These are phyloP conservation scores for Excoecaria cochinchinensis DNA, from an alignment of 345 rosid genomes.

Conservation along the genomic window DNA sequence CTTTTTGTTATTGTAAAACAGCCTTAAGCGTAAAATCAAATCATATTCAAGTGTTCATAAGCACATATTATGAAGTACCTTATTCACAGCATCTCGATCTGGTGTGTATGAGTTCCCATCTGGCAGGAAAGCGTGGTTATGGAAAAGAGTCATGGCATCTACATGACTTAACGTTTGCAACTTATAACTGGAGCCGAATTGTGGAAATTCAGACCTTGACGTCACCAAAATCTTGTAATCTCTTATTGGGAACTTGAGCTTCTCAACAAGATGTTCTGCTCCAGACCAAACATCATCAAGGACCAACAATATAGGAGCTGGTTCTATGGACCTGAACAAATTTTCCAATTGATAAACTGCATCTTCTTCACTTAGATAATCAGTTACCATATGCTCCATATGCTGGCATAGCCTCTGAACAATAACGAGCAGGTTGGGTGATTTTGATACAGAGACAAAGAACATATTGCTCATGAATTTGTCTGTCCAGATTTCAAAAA, in stretches of 20 bases:
- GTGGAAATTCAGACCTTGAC: constrained; percentile 26
- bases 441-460: constrained; percentile 26
- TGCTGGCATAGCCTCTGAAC: constrained; percentile 26
- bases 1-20: not conserved
- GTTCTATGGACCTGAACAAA: constrained; percentile 10
- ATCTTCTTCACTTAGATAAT: constrained; percentile 30
- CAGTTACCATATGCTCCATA: not conserved
- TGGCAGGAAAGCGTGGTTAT: constrained; percentile 9
- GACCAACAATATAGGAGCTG: constrained; percentile 22
- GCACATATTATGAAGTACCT: constrained; percentile 17
- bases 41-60: not conserved
- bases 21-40: not conserved
- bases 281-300: constrained; percentile 37
- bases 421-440: constrained; percentile 19
- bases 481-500: constrained; percentile 6
- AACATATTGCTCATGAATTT: constrained; percentile 25
- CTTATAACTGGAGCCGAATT: constrained; percentile 22
- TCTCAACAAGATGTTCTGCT: constrained; percentile 23
- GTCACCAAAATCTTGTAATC: constrained; percentile 31
- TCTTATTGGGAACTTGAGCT: constrained; percentile 19
- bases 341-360: constrained; percentile 23
- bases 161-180: constrained; percentile 11
- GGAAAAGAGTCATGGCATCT: constrained; percentile 30
- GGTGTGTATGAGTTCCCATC: constrained; percentile 14
- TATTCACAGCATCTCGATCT: constrained; percentile 4